A percentile compares a stretch with the other conserved stretches of the same genome.
phyloP scores from a whole-genome alignment of 257 asterid species.

The Galeopsis tetrahit region DNA sequence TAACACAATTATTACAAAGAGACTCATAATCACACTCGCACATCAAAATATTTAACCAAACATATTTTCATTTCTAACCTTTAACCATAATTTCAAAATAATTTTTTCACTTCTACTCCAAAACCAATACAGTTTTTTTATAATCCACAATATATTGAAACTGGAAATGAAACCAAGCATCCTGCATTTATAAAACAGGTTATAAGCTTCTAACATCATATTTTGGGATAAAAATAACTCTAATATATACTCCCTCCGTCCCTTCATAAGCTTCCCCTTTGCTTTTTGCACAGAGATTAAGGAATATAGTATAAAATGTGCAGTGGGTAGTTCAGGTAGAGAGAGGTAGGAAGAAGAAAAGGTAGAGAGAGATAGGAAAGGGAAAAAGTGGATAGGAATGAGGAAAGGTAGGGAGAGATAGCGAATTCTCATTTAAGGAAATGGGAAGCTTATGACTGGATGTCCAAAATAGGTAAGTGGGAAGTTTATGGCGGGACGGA shows the following conservation, averaged over 20 bases:
- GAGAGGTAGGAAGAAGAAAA: too few relatives aligned
- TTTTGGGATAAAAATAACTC: background rate
- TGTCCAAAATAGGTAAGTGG: too few relatives aligned
- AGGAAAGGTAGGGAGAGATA: too few relatives aligned
- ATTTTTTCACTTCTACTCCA: background rate
- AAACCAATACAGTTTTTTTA: background rate
- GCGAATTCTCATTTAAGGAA: too few relatives aligned
- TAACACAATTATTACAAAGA: background rate
- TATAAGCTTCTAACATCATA: background rate
- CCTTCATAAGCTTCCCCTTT: too few relatives aligned
- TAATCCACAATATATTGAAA: background rate
- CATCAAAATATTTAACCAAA: background rate
- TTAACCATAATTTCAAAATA: background rate
- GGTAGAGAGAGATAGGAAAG: too few relatives aligned
- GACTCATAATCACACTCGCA: background rate
- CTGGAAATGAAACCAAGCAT: background rate
- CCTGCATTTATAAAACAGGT: background rate
- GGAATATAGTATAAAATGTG: too few relatives aligned
- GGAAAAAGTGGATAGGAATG: too few relatives aligned
- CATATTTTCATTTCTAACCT: constrained; percentile 1
- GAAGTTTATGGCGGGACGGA: too few relatives aligned
- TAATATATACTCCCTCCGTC: background rate
- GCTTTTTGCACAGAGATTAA: too few relatives aligned
- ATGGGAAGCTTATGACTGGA: too few relatives aligned
- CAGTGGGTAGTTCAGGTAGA: too few relatives aligned